Conservation (phyloP, 2,329 filamentous ascomycete genomes). For the Calonectria henricotiae region DNA sequence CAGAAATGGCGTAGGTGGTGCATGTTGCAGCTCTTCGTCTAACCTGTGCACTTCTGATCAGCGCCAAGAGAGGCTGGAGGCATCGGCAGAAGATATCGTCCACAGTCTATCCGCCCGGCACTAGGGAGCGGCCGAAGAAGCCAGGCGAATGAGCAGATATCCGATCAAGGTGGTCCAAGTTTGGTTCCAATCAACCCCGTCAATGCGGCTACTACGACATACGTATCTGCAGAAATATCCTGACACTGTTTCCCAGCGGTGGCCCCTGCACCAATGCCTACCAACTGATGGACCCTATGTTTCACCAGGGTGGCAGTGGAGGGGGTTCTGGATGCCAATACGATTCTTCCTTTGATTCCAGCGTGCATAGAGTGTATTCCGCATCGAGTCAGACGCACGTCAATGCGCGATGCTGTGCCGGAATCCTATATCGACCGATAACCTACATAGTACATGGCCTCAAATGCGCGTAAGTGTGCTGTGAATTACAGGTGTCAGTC, state of each 20-base stretch:
- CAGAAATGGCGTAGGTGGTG: conserved; percentile 41
- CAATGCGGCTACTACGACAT: conserved; percentile 39
- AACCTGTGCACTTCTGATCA: conserved; percentile 31
- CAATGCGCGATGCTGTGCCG: conserved; percentile 28
- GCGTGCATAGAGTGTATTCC: conserved; percentile 1
- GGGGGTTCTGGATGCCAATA: conserved; percentile 31
- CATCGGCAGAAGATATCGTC: conserved; percentile 27
- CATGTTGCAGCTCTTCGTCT: conserved; percentile 13
- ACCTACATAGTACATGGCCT: conserved; percentile 29
- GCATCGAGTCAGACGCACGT: conserved; percentile 25
- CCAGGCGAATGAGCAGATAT: conserved; percentile 42
- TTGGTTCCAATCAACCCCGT: conserved; percentile 40
- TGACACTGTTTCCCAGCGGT: conserved; percentile 35
- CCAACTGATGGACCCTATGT: conserved; percentile 46
- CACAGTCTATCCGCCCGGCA: conserved; percentile 33
- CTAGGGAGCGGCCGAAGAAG: conserved; percentile 36
- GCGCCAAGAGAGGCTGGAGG: conserved; percentile 33
- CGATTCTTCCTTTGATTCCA: conserved; percentile 27
- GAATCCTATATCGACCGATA: conserved; percentile 31
- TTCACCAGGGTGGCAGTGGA: conserved; percentile 45
- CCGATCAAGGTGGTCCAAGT: conserved; percentile 40
- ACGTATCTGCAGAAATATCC: conserved; percentile 44
- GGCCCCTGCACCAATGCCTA: conserved; percentile 31
- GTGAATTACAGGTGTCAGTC: conserved; percentile 12
- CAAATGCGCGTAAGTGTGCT: conserved; percentile 17